Percentiles rank a stretch among this genome's conserved stretches.
phyloP scores from a whole-genome alignment of 163 green algal genomes.

The Trebouxiophyceae sp. region DNA sequence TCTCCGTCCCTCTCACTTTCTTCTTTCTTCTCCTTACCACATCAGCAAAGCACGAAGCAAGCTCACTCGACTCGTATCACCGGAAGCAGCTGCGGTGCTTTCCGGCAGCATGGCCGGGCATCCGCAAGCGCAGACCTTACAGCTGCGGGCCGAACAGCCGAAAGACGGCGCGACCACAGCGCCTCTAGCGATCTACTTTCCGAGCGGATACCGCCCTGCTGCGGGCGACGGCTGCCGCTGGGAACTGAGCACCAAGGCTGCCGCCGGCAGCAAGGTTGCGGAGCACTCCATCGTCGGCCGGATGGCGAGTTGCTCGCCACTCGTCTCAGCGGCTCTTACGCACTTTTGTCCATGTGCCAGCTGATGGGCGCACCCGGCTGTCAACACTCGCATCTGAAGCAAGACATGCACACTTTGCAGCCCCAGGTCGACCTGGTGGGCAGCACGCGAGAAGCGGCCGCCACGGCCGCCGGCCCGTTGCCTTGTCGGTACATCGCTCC shows the following conservation, averaged over 20 bases:
- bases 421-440: not conserved
- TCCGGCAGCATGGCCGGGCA: not conserved
- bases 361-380: not conserved
- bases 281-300: not conserved
- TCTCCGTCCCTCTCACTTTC: too few relatives aligned
- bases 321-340: too few relatives aligned
- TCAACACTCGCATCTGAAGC: not conserved
- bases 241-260: not conserved
- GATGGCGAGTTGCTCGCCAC: too few relatives aligned
- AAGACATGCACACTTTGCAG: not conserved
- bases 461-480: too few relatives aligned
- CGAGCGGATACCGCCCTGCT: not conserved
- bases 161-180: not conserved
- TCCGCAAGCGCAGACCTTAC: not conserved
- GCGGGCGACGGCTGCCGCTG: not conserved
- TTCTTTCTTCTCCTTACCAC: too few relatives aligned
- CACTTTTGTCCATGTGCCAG: not conserved
- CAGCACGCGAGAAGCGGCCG: not conserved
- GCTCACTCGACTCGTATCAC: too few relatives aligned
- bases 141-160: not conserved
- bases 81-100: not conserved
- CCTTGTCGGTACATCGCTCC: not conserved
- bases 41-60: too few relatives aligned
- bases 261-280: not conserved
- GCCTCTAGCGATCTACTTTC: not conserved